phyloP scores from a whole-genome alignment of 768 basidiomycete genomes.

The Mrakia blollopis region DNA sequence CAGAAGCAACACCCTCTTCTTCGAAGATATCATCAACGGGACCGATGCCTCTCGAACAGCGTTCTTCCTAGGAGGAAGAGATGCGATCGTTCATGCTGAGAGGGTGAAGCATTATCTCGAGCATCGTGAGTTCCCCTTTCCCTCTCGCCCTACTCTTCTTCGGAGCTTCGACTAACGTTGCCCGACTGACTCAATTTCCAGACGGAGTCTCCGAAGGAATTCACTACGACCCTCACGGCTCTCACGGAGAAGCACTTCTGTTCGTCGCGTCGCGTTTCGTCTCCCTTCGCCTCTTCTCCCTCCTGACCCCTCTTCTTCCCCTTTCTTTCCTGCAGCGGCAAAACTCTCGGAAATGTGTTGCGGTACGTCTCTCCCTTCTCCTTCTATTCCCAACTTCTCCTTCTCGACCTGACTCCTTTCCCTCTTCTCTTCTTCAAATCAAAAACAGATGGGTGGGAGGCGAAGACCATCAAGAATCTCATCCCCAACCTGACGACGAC shows the following conservation, averaged over 20 bases:
- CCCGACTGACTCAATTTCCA: constrained; percentile 53
- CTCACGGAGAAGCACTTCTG: constrained; percentile 7
- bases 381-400: background rate
- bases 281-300: background rate
- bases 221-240: constrained; percentile 42
- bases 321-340: background rate
- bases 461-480: too few relatives aligned
- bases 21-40: constrained; percentile 79
- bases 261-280: background rate
- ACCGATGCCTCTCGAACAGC: constrained; percentile 60
- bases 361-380: background rate
- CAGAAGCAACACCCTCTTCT: constrained; percentile 69
- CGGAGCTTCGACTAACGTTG: constrained; percentile 44
- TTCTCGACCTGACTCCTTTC: too few relatives aligned
- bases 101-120: constrained; percentile 3
- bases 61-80: constrained; percentile 77
- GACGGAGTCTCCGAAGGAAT: constrained; percentile 57
- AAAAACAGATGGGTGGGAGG: too few relatives aligned
- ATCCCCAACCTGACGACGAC: too few relatives aligned
- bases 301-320: background rate
- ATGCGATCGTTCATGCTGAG: constrained; percentile 66
- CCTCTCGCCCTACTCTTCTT: too few relatives aligned
- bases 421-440: too few relatives aligned
- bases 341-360: background rate
- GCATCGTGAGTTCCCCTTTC: background rate